Conservation (phyloP, 805 yeast species). For the Tetrapisispora iriomotensis region DNA sequence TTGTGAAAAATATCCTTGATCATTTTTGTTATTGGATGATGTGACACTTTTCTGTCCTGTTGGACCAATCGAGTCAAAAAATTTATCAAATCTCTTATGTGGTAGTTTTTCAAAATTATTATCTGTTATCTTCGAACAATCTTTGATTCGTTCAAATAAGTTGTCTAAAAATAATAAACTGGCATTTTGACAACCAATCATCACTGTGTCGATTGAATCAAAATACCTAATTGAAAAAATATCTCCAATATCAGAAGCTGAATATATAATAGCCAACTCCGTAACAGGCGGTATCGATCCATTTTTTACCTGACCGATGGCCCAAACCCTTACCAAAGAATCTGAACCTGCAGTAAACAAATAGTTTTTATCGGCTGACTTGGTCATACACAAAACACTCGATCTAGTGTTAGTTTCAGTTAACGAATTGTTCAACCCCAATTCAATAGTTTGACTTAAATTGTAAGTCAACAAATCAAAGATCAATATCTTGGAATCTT, state of each 20-base stretch:
- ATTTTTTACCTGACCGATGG: slow-evolving; percentile 32
- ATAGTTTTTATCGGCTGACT: slow-evolving; percentile 42
- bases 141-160: slow-evolving; percentile 17
- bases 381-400: slow-evolving; percentile 55
- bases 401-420: slow-evolving; percentile 24
- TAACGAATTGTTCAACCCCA: slow-evolving; percentile 34
- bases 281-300: slow-evolving; percentile 18
- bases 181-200: slow-evolving; percentile 90
- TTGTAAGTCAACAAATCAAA: slow-evolving; percentile 60
- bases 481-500: slow-evolving; percentile 67
- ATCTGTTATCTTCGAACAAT: slow-evolving; percentile 8
- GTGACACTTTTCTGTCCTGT: slow-evolving; percentile 37
- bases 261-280: slow-evolving; percentile 66
- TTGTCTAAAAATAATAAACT: slow-evolving; percentile 62
- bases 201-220: slow-evolving; percentile 47
- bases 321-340: slow-evolving; percentile 82
- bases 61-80: slow-evolving; percentile 86
- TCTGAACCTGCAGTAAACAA: slow-evolving; percentile 86
- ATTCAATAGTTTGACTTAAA: slow-evolving; percentile 32
- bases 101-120: slow-evolving; percentile 37
- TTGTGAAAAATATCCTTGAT: not conserved
- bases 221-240: slow-evolving; percentile 76
- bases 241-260: slow-evolving; percentile 85
- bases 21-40: not conserved
- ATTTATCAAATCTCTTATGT: slow-evolving; percentile 64